These are phyloP conservation scores for Fusarium sp. DNA, from an alignment of 2,329 filamentous ascomycete species.

Conservation along the genomic window DNA sequence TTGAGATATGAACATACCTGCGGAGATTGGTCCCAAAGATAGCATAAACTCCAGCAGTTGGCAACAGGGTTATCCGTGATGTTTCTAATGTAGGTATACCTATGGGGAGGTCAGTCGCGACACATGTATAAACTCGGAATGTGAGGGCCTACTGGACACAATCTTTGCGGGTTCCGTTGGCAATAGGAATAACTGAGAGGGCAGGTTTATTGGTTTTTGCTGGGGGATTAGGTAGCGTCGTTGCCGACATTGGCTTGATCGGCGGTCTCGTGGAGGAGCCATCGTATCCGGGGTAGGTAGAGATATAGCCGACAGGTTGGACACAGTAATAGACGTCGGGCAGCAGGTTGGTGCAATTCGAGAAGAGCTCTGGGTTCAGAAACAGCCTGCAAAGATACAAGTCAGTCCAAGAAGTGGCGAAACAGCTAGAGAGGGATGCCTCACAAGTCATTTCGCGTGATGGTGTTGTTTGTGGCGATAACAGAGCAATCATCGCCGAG, in stretches of 20 bases:
- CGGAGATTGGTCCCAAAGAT: not conserved
- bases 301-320: constrained; percentile 1
- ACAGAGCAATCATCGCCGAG: not conserved
- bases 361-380: not conserved
- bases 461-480: not conserved
- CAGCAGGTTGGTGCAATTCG: not conserved
- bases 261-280: constrained; percentile 1
- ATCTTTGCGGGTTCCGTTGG: not conserved
- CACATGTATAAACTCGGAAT: not conserved
- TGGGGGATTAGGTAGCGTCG: not conserved
- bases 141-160: not conserved
- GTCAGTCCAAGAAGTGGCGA: no score
- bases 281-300: constrained; percentile 1
- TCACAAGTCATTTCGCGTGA: not conserved
- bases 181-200: not conserved
- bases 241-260: not conserved
- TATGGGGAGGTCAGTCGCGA: not conserved
- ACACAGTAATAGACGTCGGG: not conserved
- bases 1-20: no score
- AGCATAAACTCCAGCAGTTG: not conserved
- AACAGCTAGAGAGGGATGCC: no score
- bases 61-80: not conserved
- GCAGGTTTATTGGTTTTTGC: not conserved
- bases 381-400: not conserved
- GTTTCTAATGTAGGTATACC: not conserved